These are phyloP conservation scores for Mycena epipterygia DNA, from an alignment of 768 basidiomycete genomes.

Conservation along the genomic window DNA sequence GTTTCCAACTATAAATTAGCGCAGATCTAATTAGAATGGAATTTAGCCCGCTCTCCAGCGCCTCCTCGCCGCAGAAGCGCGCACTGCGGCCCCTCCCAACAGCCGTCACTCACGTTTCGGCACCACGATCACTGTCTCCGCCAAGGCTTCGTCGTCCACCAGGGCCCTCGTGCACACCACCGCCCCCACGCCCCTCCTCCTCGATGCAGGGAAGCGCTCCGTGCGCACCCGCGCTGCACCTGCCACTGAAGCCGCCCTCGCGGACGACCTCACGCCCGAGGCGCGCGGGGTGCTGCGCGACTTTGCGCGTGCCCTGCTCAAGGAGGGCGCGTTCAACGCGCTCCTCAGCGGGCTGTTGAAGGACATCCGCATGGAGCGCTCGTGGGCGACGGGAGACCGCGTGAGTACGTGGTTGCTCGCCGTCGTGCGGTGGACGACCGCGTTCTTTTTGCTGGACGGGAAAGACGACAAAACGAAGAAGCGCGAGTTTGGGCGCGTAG, in stretches of 20 bases:
- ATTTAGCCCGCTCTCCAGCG: conserved; percentile 76
- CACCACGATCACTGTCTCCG: conserved; percentile 88
- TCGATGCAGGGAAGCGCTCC: conserved; percentile 91
- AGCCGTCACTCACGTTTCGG: conserved; percentile 97
- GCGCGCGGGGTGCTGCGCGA: conserved; percentile 75
- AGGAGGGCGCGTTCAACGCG: conserved; percentile 70
- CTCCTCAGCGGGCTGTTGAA: conserved; percentile 89
- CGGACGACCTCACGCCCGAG: conserved; percentile 78
- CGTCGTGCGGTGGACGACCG: conserved; percentile 91
- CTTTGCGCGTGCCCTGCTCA: conserved; percentile 80
- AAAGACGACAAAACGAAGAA: conserved; percentile 50
- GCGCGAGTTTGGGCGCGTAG: conserved; percentile 82
- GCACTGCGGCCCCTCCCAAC: conserved; percentile 64
- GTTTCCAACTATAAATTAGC: conserved; percentile 18
- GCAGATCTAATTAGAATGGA: conserved; percentile 33
- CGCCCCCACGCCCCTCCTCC: conserved; percentile 70
- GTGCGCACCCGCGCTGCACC: conserved; percentile 82
- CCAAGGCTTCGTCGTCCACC: conserved; percentile 63
- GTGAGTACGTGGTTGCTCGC: conserved; percentile 77
- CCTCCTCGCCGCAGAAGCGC: conserved; percentile 84
- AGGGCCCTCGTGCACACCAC: conserved; percentile 39
- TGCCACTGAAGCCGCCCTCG: conserved; percentile 75
- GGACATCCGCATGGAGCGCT: conserved; percentile 95
- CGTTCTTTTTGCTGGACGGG: conserved; percentile 81
- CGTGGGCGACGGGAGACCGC: conserved; percentile 91